A percentile compares a stretch with the other conserved stretches of the same genome.
These are phyloP conservation scores for Lepiota subincarnata DNA, from an alignment of 768 basidiomycete species.

Conservation along the genomic window DNA sequence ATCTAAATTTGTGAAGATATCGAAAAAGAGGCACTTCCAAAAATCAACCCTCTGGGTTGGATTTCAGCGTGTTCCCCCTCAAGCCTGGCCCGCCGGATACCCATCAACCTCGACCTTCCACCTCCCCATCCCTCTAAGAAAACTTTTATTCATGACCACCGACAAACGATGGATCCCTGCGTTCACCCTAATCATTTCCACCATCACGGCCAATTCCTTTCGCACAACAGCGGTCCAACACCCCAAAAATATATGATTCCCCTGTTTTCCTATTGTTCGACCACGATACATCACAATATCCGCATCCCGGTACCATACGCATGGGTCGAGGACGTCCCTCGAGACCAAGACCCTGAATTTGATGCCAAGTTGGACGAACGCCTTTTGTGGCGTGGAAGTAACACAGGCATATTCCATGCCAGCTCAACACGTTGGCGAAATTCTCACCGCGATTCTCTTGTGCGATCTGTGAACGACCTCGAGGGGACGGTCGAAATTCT, in stretches of 20 bases:
- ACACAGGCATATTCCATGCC: slow-evolving; percentile 56
- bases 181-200: slow-evolving; percentile 39
- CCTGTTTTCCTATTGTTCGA: slow-evolving; percentile 49
- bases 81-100: slow-evolving; percentile 32
- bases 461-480: slow-evolving; percentile 38
- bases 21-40: slow-evolving; percentile 28
- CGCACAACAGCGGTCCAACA: slow-evolving; percentile 40
- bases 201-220: slow-evolving; percentile 51
- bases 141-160: slow-evolving; percentile 49
- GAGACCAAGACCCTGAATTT: slow-evolving; percentile 57
- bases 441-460: slow-evolving; percentile 47
- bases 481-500: slow-evolving; percentile 37
- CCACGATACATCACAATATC: slow-evolving; percentile 52
- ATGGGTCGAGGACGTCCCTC: slow-evolving; percentile 42
- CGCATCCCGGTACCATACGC: slow-evolving; percentile 43
- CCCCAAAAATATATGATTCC: slow-evolving; percentile 43
- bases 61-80: slow-evolving; percentile 34
- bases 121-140: slow-evolving; percentile 29
- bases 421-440: slow-evolving; percentile 39
- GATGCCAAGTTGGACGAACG: slow-evolving; percentile 58
- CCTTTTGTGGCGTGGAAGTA: slow-evolving; percentile 70
- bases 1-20: slow-evolving; percentile 18
- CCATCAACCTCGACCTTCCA: slow-evolving; percentile 31
- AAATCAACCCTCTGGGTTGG: slow-evolving; percentile 30
- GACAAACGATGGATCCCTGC: slow-evolving; percentile 47